Base-by-base conservation (phyloP, 129 eudicot species). In the Mikania micrantha region DNA sequence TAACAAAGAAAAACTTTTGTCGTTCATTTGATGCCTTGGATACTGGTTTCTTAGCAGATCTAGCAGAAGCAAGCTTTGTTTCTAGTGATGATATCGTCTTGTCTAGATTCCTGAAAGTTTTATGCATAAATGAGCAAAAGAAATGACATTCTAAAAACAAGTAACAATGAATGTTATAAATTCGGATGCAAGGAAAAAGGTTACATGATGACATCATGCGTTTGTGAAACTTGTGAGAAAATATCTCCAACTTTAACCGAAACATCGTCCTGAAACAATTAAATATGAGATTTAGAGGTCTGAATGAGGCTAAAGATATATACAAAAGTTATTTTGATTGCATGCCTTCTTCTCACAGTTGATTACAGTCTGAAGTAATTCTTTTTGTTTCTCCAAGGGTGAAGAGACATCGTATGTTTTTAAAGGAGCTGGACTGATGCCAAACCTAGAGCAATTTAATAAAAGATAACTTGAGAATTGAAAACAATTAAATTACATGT, bases 51-150 rank as follows among this genome's bases (percentile, higher is more conserved):
- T 82, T 82, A 16, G 89, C 80, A 22, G 91, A 82, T 68, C 95
- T 84, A 34, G 85, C 85, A 7, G 85, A 81, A 10, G 96, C 89
- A 31, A 92, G 85, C 64, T 82, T 81, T 76, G 86, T 84, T 79
- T 92, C 96, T 54, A 92, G 60, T 16, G 95, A 80, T 24, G 98
- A 92, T 16, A 88, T 86, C 28, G 88, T 81, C 76, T 79, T 82
- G 82, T 92, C 96, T 60, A 88, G 71, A 56, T 79, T 77, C 90
- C 96, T 92, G 88, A 69, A 81, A 79, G 41, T 67, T 80, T 70
- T 47, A 70, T 28, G 42, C 31, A 42, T 25, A 57, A 70, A 39
- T 9, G 45, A 41, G 44, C 41, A 22, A 57, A 40, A 41, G 44
- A 57, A 39, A 56, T 40, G 11, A 42, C 7, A 27, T 29, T 16